Percentiles rank a stretch among this genome's conserved stretches.
These are phyloP conservation scores for Lentinula novae-zelandiae DNA, from an alignment of 1,284 basidiomycete genomes.

Conservation along the genomic window DNA sequence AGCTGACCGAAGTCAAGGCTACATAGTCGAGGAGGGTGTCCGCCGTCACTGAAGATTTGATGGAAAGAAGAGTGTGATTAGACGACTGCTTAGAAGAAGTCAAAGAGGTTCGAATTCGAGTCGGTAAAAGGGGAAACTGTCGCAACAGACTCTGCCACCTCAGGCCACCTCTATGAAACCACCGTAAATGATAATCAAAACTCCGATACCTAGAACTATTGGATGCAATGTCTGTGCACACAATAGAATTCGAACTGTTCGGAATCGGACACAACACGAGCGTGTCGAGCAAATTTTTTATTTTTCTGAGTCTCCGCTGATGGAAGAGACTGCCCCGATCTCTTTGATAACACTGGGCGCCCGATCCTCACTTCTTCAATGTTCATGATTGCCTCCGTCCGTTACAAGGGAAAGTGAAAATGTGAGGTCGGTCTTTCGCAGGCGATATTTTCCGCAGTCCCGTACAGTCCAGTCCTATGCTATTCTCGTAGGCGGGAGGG, in stretches of 20 bases:
- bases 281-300: conserved; percentile 27
- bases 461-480: conserved; percentile 48
- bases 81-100: too few relatives aligned
- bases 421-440: conserved; percentile 53
- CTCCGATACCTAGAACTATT: too few relatives aligned
- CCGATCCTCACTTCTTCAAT: background rate
- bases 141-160: too few relatives aligned
- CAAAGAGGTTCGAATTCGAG: too few relatives aligned
- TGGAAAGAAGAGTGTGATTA: too few relatives aligned
- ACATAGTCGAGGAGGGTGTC: background rate
- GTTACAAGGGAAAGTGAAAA: conserved; percentile 27
- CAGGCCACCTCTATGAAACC: too few relatives aligned
- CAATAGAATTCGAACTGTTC: conserved; percentile 31
- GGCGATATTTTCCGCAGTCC: conserved; percentile 34
- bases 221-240: too few relatives aligned
- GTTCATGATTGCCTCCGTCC: background rate
- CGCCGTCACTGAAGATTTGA: too few relatives aligned
- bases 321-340: conserved; percentile 9
- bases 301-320: conserved; percentile 45
- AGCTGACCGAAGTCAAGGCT: too few relatives aligned
- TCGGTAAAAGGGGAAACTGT: background rate
- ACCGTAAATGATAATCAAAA: too few relatives aligned
- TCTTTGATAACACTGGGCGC: conserved; percentile 9
- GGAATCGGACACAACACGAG: conserved; percentile 32
- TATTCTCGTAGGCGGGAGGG: too few relatives aligned